Percentiles rank a stretch among this genome's conserved stretches.
Evolutionary conservation across 805 yeast species (phyloP).

Genomic region (Starmerella roubikii): DNA sequence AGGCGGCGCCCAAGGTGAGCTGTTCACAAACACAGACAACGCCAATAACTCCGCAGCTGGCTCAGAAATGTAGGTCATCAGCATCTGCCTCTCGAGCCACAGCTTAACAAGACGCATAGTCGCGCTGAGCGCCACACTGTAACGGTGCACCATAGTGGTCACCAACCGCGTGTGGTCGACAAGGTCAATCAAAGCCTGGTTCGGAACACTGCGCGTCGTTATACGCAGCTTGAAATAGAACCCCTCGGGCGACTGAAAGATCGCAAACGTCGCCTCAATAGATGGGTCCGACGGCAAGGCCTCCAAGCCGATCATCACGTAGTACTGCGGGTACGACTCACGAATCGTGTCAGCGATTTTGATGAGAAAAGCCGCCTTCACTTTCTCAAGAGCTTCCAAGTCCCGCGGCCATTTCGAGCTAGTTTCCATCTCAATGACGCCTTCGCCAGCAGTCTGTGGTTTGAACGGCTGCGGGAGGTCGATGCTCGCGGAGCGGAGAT

Average conservation of each 20-base stretch:
- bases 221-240: slow-evolving; percentile 70
- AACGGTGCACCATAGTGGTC: slow-evolving; percentile 54
- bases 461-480: slow-evolving; percentile 48
- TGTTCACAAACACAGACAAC: slow-evolving; percentile 70
- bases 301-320: slow-evolving; percentile 53
- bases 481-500: slow-evolving; percentile 61
- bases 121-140: slow-evolving; percentile 53
- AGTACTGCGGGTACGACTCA: slow-evolving; percentile 38
- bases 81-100: slow-evolving; percentile 78
- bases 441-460: slow-evolving; percentile 43
- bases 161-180: slow-evolving; percentile 74
- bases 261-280: slow-evolving; percentile 23
- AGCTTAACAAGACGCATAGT: slow-evolving; percentile 73
- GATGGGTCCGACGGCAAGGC: slow-evolving; percentile 20
- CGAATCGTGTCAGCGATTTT: slow-evolving; percentile 42
- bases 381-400: slow-evolving; percentile 64
- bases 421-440: slow-evolving; percentile 73
- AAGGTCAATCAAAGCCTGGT: slow-evolving; percentile 31
- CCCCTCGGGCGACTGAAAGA: slow-evolving; percentile 73
- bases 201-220: slow-evolving; percentile 30
- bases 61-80: slow-evolving; percentile 58
- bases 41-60: slow-evolving; percentile 75
- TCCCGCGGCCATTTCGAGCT: slow-evolving; percentile 96
- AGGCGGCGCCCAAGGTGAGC: slow-evolving; percentile 74
- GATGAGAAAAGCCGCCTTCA: slow-evolving; percentile 78